phyloP scores from a whole-genome alignment of 441 rosid genomes.

The Syzygium malaccense region DNA sequence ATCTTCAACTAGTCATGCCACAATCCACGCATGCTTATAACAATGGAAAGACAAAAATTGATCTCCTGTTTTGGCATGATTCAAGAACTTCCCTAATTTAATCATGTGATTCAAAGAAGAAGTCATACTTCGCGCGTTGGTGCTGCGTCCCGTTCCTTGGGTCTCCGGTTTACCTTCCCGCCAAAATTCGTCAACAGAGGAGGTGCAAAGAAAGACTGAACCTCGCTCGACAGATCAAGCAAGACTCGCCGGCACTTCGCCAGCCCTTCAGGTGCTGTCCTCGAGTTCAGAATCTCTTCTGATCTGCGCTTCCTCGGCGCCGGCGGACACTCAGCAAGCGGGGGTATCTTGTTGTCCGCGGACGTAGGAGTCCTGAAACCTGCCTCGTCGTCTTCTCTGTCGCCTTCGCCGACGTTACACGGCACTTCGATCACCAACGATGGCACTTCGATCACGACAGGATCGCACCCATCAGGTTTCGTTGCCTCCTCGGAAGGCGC shows the following conservation, averaged over 20 bases:
- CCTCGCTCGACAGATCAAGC: constrained; percentile 62
- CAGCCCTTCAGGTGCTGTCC: constrained; percentile 31
- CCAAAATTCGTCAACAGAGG: constrained; percentile 44
- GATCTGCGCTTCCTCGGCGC: constrained; percentile 70
- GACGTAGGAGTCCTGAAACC: constrained; percentile 77
- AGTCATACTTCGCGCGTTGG: background rate
- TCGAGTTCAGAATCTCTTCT: constrained; percentile 9
- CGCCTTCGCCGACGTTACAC: constrained; percentile 16
- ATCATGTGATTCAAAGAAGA: background rate
- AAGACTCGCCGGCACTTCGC: constrained; percentile 19
- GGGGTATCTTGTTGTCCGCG: constrained; percentile 23
- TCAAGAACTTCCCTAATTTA: background rate
- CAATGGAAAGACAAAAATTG: background rate
- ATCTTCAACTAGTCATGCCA: background rate
- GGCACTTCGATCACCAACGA: background rate
- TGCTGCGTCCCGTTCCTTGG: background rate
- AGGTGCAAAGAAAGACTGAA: constrained; percentile 57
- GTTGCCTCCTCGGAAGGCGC: constrained; percentile 2
- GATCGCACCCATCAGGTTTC: background rate
- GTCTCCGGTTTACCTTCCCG: constrained; percentile 29
- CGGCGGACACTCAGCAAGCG: constrained; percentile 47
- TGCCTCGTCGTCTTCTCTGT: constrained; percentile 17
- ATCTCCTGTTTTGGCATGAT: background rate
- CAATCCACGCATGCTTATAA: background rate
- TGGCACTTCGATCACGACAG: background rate